Conservation (phyloP, 768 basidiomycete genomes). For the Boletus reticulatus region DNA sequence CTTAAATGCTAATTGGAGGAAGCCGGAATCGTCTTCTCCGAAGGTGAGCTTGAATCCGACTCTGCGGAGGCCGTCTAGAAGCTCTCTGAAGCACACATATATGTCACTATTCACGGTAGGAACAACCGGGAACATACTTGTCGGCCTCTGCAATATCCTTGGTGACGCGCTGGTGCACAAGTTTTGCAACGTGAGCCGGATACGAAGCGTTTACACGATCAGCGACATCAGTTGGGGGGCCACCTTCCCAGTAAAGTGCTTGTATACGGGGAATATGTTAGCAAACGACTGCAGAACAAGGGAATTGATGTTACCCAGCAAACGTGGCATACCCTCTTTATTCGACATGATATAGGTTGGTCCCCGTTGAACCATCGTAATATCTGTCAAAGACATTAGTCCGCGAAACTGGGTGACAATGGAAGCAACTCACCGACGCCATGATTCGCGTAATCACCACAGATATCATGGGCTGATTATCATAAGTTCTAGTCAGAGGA, state of each 20-base stretch:
- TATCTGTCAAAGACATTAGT: slow-evolving; percentile 27
- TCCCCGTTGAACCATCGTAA: slow-evolving; percentile 50
- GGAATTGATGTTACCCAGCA: slow-evolving; percentile 8
- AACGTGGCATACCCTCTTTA: slow-evolving; percentile 37
- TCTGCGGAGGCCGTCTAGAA: slow-evolving; percentile 54
- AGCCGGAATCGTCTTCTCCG: slow-evolving; percentile 53
- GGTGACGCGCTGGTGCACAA: slow-evolving; percentile 36
- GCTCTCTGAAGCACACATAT: slow-evolving; percentile 31
- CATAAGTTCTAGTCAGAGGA: background rate
- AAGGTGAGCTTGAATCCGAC: slow-evolving; percentile 55
- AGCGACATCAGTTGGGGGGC: slow-evolving; percentile 48
- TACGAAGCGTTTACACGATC: slow-evolving; percentile 52
- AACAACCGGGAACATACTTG: slow-evolving; percentile 36
- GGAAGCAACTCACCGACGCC: slow-evolving; percentile 40
- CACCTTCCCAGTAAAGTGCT: slow-evolving; percentile 44
- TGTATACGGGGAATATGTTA: background rate
- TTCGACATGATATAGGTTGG: slow-evolving; percentile 54
- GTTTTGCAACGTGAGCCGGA: slow-evolving; percentile 32
- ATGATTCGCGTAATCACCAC: slow-evolving; percentile 42
- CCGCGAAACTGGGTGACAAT: background rate
- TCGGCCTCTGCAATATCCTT: slow-evolving; percentile 53
- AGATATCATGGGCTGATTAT: slow-evolving; percentile 46
- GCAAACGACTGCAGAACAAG: slow-evolving; percentile 14
- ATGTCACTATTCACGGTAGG: background rate
- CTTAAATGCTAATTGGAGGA: slow-evolving; percentile 44